Evolutionary conservation across 1,139 yeast species (phyloP), one percentile per base, ranked within the genome.

Genomic region (Meyerozyma sp.): DNA sequence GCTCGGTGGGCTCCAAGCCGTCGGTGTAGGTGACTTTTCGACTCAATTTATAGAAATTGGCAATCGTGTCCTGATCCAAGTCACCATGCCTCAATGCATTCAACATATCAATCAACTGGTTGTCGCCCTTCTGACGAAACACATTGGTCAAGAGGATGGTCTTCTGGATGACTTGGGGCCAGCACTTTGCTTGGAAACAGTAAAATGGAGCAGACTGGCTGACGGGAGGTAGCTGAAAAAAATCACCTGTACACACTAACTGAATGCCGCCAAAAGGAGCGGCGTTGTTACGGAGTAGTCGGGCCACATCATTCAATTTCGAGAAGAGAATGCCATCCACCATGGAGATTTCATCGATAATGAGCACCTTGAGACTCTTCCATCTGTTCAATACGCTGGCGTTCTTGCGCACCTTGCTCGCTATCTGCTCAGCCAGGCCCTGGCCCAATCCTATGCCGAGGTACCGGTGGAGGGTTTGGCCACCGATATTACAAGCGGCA

Each of bases 401-500:
- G 48, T 77, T 79, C 44, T 67, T 72, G 35, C 67, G 66, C 7
- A 86, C 73, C 46, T 65, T 69, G 18, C 62, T 63, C 2, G 75
- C 68, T 41, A 85, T 57, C 8, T 62, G 63, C 1, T 61, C 63
- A 0, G 72, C 77, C 3, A 71, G 51, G 4, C 74, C 84, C 2
- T 64, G 64, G 5, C 91, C 96, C 16, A 87, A 60, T 0, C 96
- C 96, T 43, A 89, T 74, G 1, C 93, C 89, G 1, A 91, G 74
- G 66, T 82, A 87, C 50, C 84, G 73, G 58, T 88, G 93, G 32
- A 90, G 66, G 0, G 97, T 90, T 32, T 74, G 77, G 14, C 97
- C 97, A 1, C 90, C 93, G 53, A 90, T 82, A 55, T 85, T 88
- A 37, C 87, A 79, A 0, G 96, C 96, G 0, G 97, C 97, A 52